These are phyloP conservation scores for Chiua virens DNA, from an alignment of 768 basidiomycete genomes.

Conservation along the genomic window DNA sequence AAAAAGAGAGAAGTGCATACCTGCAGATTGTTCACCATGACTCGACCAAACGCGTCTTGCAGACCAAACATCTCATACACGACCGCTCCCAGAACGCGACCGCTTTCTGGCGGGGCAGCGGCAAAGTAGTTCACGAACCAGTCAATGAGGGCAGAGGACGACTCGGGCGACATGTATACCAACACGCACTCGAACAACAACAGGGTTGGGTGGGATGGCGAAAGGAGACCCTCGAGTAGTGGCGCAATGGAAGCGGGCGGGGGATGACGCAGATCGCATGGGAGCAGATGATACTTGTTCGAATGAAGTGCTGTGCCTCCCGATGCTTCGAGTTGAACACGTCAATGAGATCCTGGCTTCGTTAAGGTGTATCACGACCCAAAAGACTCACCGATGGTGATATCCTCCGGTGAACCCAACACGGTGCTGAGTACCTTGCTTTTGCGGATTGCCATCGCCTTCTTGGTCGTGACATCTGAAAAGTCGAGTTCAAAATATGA, in stretches of 20 bases:
- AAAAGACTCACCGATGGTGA: constrained; percentile 12
- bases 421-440: constrained; percentile 42
- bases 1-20: constrained; percentile 35
- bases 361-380: too few relatives aligned
- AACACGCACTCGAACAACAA: constrained; percentile 91
- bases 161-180: constrained; percentile 71
- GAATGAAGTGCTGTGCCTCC: constrained; percentile 46
- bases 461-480: constrained; percentile 77
- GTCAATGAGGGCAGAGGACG: constrained; percentile 56
- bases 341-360: background rate
- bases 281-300: constrained; percentile 63
- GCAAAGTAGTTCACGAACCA: constrained; percentile 69
- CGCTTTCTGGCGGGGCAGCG: background rate
- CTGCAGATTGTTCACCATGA: constrained; percentile 88
- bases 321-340: background rate
- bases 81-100: constrained; percentile 47
- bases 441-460: constrained; percentile 77
- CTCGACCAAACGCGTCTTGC: constrained; percentile 83
- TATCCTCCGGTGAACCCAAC: constrained; percentile 15
- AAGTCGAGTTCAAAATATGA: constrained; percentile 92
- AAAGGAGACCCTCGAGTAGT: constrained; percentile 43
- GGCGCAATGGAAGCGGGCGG: constrained; percentile 48
- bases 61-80: constrained; percentile 95
- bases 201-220: constrained; percentile 68
- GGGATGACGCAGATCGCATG: constrained; percentile 69